Conservation (phyloP, 2,329 filamentous ascomycete genomes). For the Cladosporium velox region DNA sequence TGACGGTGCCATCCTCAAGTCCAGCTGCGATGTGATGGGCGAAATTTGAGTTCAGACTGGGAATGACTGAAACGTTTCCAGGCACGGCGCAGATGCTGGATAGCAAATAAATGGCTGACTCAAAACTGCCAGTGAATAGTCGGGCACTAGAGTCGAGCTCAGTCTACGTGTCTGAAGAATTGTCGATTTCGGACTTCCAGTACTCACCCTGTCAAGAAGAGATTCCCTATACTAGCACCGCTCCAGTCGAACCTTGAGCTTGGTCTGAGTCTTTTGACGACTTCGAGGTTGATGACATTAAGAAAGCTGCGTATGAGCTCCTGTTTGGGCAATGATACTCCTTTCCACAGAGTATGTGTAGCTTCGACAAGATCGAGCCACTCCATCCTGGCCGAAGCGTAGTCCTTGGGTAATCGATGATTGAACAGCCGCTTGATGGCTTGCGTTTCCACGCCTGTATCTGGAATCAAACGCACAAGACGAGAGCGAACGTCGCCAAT, state of each 20-base stretch:
- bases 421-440: constrained; percentile 87
- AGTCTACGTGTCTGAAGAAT: constrained; percentile 14
- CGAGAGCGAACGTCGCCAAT: constrained; percentile 71
- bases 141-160: constrained; percentile 63
- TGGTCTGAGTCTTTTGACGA: constrained; percentile 50
- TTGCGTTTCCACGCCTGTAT: constrained; percentile 61
- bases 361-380: constrained; percentile 91
- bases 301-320: constrained; percentile 55
- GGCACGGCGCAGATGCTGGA: constrained; percentile 85
- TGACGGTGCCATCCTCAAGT: constrained; percentile 71
- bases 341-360: constrained; percentile 71
- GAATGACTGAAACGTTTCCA: constrained; percentile 73
- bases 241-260: constrained; percentile 53
- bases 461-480: constrained; percentile 85
- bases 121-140: constrained; percentile 88
- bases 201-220: constrained; percentile 54
- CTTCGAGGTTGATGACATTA: constrained; percentile 53
- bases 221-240: constrained; percentile 53
- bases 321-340: constrained; percentile 53
- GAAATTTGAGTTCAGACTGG: constrained; percentile 92
- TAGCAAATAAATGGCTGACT: constrained; percentile 87
- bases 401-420: constrained; percentile 70
- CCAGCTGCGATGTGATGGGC: constrained; percentile 90
- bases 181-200: constrained; percentile 49
- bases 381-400: constrained; percentile 66